Evolutionary conservation across 2,329 filamentous ascomycete genomes (phyloP).

Genomic region (Nannizziopsis arthrosporioides): DNA sequence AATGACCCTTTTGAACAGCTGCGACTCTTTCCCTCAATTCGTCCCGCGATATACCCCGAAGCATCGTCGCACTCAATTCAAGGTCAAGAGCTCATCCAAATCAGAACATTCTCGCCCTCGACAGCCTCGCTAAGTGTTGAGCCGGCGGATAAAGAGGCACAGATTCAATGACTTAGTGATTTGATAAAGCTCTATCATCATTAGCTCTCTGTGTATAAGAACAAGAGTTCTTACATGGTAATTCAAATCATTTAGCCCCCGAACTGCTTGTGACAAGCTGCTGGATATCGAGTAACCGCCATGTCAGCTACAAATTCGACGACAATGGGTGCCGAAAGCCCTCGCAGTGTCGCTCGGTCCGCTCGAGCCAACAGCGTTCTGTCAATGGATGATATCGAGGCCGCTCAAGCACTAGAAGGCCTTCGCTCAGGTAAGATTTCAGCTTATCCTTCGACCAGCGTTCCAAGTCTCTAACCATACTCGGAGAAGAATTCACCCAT

Average conservation of each 20-base stretch:
- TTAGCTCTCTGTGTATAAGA: too few species aligned
- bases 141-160: too few species aligned
- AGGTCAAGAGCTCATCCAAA: too few species aligned
- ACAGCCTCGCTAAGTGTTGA: too few species aligned
- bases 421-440: conserved; percentile 53
- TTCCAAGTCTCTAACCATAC: conserved; percentile 8
- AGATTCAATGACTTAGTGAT: too few species aligned
- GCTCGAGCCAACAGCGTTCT: conserved; percentile 36
- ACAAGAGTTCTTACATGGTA: neutral
- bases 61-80: too few species aligned
- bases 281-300: neutral
- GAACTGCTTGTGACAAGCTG: neutral
- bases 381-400: conserved; percentile 43
- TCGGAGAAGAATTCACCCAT: conserved; percentile 50
- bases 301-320: conserved; percentile 13
- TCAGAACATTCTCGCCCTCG: too few species aligned
- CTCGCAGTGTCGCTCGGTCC: conserved; percentile 29
- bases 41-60: too few species aligned
- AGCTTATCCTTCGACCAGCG: conserved; percentile 2
- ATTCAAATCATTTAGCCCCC: neutral
- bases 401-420: conserved; percentile 64
- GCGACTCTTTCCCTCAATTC: too few species aligned
- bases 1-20: too few species aligned
- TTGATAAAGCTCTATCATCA: too few species aligned
- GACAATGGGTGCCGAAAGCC: conserved; percentile 32